phyloP scores from a whole-genome alignment of 2,329 filamentous ascomycete species.

The Mollisia scopiformis region DNA sequence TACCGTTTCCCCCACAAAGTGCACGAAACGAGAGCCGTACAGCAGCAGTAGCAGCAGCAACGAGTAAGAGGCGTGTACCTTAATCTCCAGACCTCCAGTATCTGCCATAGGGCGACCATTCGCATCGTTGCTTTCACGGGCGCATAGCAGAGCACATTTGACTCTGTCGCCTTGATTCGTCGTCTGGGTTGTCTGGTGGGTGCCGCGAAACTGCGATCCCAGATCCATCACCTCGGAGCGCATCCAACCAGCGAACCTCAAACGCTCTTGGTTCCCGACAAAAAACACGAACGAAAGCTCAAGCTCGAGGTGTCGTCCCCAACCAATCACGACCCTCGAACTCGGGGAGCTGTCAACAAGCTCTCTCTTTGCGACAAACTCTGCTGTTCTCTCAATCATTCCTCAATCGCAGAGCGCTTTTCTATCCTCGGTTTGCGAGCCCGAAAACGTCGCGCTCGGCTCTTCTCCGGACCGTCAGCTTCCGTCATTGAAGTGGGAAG shows the following conservation, averaged over 20 bases:
- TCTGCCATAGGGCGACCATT: neutral
- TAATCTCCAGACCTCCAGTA: neutral
- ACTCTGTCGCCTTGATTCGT: neutral
- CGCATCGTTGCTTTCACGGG: neutral
- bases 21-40: neutral
- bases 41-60: neutral
- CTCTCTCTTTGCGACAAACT: slow-evolving; percentile 2
- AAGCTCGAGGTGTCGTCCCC: neutral
- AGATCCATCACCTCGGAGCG: slow-evolving; percentile 1
- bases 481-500: neutral
- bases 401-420: too few relatives aligned
- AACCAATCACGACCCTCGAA: slow-evolving; percentile 24
- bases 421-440: too few relatives aligned
- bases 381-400: neutral
- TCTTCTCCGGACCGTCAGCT: neutral
- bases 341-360: slow-evolving; percentile 25
- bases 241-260: slow-evolving; percentile 13
- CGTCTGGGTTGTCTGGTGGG: neutral
- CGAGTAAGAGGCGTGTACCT: neutral
- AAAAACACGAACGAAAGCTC: slow-evolving; percentile 15
- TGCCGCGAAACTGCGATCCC: neutral
- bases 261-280: neutral
- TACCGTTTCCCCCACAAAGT: neutral
- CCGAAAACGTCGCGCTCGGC: too few relatives aligned
- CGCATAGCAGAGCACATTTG: neutral